Base-by-base conservation (phyloP, 164 flowering plant species). In the Saururus chinensis region DNA sequence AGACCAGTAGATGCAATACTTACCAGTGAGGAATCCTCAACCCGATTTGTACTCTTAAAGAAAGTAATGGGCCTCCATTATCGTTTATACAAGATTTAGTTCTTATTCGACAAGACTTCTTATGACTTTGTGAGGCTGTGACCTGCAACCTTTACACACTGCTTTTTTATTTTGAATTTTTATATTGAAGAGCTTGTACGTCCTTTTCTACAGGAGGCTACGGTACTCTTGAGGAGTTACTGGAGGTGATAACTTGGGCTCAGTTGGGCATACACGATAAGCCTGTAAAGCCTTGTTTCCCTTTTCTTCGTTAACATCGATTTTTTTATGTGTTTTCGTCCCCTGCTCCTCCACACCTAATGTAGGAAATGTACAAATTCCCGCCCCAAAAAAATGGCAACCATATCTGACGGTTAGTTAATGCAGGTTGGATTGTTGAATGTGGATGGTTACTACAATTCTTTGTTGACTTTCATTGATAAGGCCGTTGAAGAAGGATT, bases 401-500 rank as follows among this genome's bases (percentile, higher is more conserved):
- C 37, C 37, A 30, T 30, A 2, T 58, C 11, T 7, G 23, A 30
- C 12, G 19, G 17, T 30, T 66, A 19, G 25, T 26, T 62, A 25
- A 56, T 59, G 66, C 49, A 85, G 90, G 87, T 85, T 69, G 92
- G 92, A 49, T 69, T 85, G 69, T 51, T 85, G 81, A 85, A 85
- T 70, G 92, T 85, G 57, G 92, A 85, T 72, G 92, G 88, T 1
- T 85, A 82, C 67, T 85, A 85, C 76, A 85, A 85, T 64, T 83
- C 86, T 22, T 70, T 85, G 64, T 65, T 85, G 53, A 78, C 88
- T 19, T 85, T 85, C 69, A 80, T 85, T 40, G 92, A 85, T 71
- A 76, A 85, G 71, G 87, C 87, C 62, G 90, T 85, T 20, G 90
- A 85, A 69, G 90, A 85, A 78, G 92, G 88, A 5, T 83, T 86